A percentile compares a stretch with the other conserved stretches of the same genome.
phyloP scores from a whole-genome alignment of 257 asterid species.

The Cinchona pubescens region DNA sequence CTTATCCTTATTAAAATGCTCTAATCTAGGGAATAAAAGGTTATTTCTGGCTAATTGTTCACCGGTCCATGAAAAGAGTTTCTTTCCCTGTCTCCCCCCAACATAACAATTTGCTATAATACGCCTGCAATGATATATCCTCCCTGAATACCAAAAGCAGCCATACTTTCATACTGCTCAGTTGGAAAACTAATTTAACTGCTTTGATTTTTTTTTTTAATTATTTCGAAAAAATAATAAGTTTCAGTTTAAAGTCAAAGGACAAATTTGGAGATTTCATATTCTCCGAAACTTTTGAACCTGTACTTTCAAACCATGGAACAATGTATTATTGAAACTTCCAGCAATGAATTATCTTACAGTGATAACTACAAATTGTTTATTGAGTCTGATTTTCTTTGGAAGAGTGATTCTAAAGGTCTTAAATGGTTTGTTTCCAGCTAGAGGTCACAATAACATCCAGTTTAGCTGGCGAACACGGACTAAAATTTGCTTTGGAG shows the following conservation, averaged over 20 bases:
- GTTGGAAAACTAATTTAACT: neutral
- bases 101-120: neutral
- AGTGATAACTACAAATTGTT: neutral
- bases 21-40: neutral
- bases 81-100: neutral
- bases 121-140: neutral
- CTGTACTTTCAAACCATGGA: neutral
- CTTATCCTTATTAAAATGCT: neutral
- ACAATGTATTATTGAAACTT: neutral
- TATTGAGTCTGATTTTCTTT: neutral
- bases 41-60: neutral
- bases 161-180: neutral
- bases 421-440: slow-evolving; percentile 38
- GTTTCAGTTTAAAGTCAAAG: neutral
- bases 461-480: slow-evolving; percentile 70
- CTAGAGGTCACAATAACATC: slow-evolving; percentile 40
- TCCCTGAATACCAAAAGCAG: neutral
- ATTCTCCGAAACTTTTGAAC: neutral
- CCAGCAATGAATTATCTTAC: neutral
- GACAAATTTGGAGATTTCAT: neutral
- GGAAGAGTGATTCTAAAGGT: slow-evolving; percentile 13
- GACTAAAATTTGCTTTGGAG: slow-evolving; percentile 61
- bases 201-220: neutral
- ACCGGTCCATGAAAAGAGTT: neutral
- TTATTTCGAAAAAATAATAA: neutral